Evolutionary conservation across 2,329 filamentous ascomycete genomes (phyloP).

Genomic region (Penicillium sp.): DNA sequence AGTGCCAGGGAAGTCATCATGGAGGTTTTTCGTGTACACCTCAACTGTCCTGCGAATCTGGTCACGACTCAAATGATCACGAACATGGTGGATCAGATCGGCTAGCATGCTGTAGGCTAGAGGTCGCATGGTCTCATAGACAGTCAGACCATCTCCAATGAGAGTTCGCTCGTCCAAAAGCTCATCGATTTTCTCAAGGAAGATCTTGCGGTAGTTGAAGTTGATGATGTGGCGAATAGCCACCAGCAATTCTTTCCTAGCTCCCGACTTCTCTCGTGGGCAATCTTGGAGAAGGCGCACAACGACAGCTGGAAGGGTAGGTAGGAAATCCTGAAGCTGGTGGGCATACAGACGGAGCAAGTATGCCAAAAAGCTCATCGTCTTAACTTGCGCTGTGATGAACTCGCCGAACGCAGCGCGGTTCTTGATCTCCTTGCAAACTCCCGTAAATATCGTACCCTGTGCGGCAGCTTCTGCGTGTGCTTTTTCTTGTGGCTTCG

Average conservation of each 20-base stretch:
- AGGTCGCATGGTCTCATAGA: conserved; percentile 94
- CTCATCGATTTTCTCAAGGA: conserved; percentile 91
- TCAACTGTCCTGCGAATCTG: conserved; percentile 96
- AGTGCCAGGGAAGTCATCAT: conserved; percentile 93
- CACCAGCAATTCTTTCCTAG: conserved; percentile 91
- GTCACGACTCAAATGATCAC: conserved; percentile 81
- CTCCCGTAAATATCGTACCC: conserved; percentile 84
- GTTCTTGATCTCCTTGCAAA: conserved; percentile 92
- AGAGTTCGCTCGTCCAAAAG: conserved; percentile 90
- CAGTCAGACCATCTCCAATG: conserved; percentile 92
- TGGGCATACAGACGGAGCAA: conserved; percentile 83
- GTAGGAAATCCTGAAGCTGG: conserved; percentile 84
- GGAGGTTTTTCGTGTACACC: conserved; percentile 94
- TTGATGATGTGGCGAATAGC: conserved; percentile 99
- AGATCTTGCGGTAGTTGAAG: conserved; percentile 96
- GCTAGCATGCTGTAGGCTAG: conserved; percentile 98
- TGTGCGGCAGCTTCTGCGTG: conserved; percentile 80
- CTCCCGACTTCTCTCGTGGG: conserved; percentile 87
- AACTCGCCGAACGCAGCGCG: conserved; percentile 94
- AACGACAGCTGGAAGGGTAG: conserved; percentile 81
- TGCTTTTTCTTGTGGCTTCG: conserved; percentile 88
- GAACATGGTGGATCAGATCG: conserved; percentile 94
- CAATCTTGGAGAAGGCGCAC: conserved; percentile 91
- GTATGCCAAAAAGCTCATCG: conserved; percentile 97
- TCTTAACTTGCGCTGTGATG: conserved; percentile 97